Evolutionary conservation across 768 basidiomycete species (phyloP).

Genomic region (Clavulina sp.): DNA sequence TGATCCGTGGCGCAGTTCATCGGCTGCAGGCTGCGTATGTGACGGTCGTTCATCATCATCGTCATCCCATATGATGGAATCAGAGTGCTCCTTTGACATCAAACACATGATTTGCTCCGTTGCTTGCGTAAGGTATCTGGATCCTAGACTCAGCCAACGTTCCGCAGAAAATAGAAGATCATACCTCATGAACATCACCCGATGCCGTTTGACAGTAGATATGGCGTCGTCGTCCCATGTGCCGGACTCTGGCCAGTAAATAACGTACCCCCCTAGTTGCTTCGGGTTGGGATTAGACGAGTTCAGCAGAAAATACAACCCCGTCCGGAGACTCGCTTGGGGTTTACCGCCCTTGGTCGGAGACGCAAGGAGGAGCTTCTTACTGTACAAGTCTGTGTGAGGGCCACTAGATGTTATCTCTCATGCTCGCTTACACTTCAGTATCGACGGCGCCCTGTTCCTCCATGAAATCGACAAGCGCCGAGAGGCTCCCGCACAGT

Average conservation of each 20-base stretch:
- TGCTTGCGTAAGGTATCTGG: background rate
- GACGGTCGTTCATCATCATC: background rate
- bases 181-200: background rate
- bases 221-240: constrained; percentile 1
- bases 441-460: constrained; percentile 23
- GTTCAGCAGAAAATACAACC: too few species aligned
- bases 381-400: too few species aligned
- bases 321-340: too few species aligned
- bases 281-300: too few species aligned
- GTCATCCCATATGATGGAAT: background rate
- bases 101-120: background rate
- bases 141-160: too few species aligned
- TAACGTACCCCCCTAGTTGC: too few species aligned
- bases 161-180: too few species aligned
- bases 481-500: constrained; percentile 36
- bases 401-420: too few species aligned
- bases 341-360: too few species aligned
- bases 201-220: background rate
- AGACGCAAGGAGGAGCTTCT: too few species aligned
- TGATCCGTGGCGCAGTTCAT: background rate
- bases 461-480: constrained; percentile 30
- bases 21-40: too few species aligned
- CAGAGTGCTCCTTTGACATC: background rate
- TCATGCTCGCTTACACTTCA: constrained; percentile 22
- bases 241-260: constrained; percentile 54